Evolutionary conservation across 148 eudicot genomes (phyloP).

Genomic region (Rhododendron molle): DNA sequence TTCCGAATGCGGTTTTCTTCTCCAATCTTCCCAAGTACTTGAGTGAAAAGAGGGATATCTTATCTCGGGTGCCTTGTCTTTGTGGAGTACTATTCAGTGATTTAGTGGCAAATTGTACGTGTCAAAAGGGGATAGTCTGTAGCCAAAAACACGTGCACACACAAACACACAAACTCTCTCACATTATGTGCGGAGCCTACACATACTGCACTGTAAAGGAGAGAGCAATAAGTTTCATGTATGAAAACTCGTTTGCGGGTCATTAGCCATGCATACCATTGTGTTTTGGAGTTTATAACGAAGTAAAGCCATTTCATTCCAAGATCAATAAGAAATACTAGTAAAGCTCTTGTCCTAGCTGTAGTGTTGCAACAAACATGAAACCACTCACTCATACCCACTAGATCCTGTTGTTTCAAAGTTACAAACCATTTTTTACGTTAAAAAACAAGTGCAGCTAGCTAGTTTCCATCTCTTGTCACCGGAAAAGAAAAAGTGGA

Average conservation of each 20-base stretch:
- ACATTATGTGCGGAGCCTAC: not conserved
- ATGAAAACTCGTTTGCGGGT: not conserved
- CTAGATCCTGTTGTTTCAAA: not conserved
- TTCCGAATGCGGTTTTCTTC: not conserved
- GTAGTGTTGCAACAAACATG: not conserved
- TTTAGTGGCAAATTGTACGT: not conserved
- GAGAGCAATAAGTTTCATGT: not conserved
- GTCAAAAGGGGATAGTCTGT: not conserved
- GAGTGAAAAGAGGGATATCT: not conserved
- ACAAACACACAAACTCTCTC: not conserved
- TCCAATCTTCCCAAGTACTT: not conserved
- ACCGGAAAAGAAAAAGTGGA: slow-evolving; percentile 31
- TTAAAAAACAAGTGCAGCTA: not conserved
- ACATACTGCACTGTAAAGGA: not conserved
- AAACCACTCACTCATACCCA: not conserved
- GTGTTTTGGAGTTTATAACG: not conserved
- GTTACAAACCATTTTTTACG: not conserved
- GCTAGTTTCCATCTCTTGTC: slow-evolving; percentile 20
- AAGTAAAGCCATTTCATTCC: not conserved
- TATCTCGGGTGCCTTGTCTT: not conserved
- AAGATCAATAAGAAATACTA: not conserved
- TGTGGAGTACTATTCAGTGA: not conserved
- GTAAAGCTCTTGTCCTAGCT: not conserved
- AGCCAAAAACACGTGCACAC: too few relatives aligned
- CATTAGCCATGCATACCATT: not conserved